These are phyloP conservation scores for Quercus phellos DNA, from an alignment of 331 rosid genomes.

Conservation along the genomic window DNA sequence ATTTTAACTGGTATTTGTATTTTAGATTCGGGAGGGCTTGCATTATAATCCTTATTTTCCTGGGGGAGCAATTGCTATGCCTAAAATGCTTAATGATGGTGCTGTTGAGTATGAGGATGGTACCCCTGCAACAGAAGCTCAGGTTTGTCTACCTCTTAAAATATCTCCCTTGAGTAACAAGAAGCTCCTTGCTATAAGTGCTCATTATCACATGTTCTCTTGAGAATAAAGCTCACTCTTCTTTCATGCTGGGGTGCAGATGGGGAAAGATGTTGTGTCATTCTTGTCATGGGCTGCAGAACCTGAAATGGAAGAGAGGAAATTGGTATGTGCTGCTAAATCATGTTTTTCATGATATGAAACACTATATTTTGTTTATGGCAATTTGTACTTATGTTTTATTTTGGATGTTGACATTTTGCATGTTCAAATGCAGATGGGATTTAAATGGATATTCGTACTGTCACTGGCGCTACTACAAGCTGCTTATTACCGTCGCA, in stretches of 20 bases:
- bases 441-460: slow-evolving; percentile 95
- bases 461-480: slow-evolving; percentile 85
- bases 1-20: slow-evolving; percentile 11
- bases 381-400: slow-evolving; percentile 1
- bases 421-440: slow-evolving; percentile 58
- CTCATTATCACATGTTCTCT: background rate
- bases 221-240: background rate
- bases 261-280: slow-evolving; percentile 91
- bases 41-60: slow-evolving; percentile 95
- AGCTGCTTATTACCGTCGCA: slow-evolving; percentile 84
- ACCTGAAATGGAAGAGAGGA: slow-evolving; percentile 98
- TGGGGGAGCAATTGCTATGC: slow-evolving; percentile 99
- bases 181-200: background rate
- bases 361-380: background rate
- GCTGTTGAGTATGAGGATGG: slow-evolving; percentile 96
- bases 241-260: slow-evolving; percentile 39
- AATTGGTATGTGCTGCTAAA: slow-evolving; percentile 51
- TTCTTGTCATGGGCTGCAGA: slow-evolving; percentile 88
- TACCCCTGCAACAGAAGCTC: slow-evolving; percentile 83
- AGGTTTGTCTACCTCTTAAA: slow-evolving; percentile 42
- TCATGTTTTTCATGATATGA: background rate
- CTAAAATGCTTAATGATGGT: slow-evolving; percentile 95
- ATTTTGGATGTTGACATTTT: background rate
- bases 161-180: background rate
- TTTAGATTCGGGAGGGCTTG: slow-evolving; percentile 83